A percentile compares a stretch with the other conserved stretches of the same genome.
Conservation (phyloP, 257 asterid genomes). For the Ligustrum vulgare region DNA sequence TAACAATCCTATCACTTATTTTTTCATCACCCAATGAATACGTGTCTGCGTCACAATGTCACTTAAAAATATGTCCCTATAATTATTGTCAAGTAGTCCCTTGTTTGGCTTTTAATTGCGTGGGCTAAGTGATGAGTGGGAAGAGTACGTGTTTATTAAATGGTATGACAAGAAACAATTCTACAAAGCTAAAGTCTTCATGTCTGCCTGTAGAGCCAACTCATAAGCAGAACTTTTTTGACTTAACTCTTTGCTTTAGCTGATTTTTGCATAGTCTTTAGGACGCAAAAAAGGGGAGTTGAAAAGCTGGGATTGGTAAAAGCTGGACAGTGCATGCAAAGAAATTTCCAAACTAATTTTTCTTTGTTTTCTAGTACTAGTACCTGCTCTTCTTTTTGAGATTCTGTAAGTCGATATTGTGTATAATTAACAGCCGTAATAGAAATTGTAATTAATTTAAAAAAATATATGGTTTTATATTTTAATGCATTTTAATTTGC, state of each 20-base stretch:
- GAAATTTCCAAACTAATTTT: neutral
- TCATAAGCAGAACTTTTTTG: neutral
- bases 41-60: no score
- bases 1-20: no score
- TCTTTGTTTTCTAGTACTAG: neutral
- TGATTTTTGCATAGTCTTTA: no score
- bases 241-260: conserved; percentile 10
- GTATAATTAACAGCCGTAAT: neutral
- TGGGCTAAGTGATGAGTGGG: neutral
- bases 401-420: neutral
- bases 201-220: conserved; percentile 17
- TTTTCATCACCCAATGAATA: no score
- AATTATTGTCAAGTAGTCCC: no score
- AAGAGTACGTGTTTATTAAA: neutral
- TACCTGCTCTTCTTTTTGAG: neutral
- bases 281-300: neutral
- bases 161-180: conserved; percentile 21
- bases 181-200: conserved; percentile 15
- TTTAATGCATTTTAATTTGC: neutral
- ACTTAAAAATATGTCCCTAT: no score
- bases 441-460: neutral
- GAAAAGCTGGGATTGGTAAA: neutral
- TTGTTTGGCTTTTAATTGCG: neutral
- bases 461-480: no score
- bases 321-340: neutral